Evolutionary conservation across 371 early-diverging fungal species (phyloP), one percentile per base, ranked within the genome.

Genomic region (Rozella allomycis): DNA sequence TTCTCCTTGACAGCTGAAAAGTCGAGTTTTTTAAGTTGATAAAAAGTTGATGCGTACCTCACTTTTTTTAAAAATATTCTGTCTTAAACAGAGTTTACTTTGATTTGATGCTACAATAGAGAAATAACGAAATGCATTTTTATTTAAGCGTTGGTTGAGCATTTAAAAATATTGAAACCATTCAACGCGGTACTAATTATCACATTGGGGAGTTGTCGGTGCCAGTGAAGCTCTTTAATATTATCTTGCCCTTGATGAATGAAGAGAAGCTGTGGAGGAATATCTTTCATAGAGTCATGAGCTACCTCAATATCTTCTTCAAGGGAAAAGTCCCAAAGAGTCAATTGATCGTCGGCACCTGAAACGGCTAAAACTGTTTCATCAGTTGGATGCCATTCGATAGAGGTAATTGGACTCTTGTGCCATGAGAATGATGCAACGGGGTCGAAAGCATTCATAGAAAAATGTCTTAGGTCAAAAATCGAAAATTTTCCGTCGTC

Each of bases 361-460:
- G 82, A 54, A 7, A 81, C 88, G n/a, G 74, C 85, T 29, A 90
- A 47, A 11, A 85, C 71, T 9, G 88, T 86, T 38, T 77, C 75
- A 43, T 94, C 94, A 2, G 60, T 65, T 4, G 88, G 86, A 41
- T 81, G 75, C 93, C 93, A 94, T 54, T 94, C 91, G 39, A 94
- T 80, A 7, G 87, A 84, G 3, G 90, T 87, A 40, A 94, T 73
- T 3, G 87, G 76, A 18, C 60, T 67, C 31, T 65, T 64, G 58
- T 94, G 91, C 94, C 94, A 94, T 37, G 72, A 68, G 60, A 87
- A 88, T n/a, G 68, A 69, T 11, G 91, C 91, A n/a, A 85, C 82
- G 0, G 94, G 80, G 13, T 63, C 59, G 25, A 76, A 75, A 27
- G 21, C 17, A 23, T 19, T 35, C 25, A 43, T 33, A 2, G 52